Evolutionary conservation across 2,329 filamentous ascomycete species (phyloP), one percentile per base, ranked within the genome.

Genomic region (Alternaria sp.): DNA sequence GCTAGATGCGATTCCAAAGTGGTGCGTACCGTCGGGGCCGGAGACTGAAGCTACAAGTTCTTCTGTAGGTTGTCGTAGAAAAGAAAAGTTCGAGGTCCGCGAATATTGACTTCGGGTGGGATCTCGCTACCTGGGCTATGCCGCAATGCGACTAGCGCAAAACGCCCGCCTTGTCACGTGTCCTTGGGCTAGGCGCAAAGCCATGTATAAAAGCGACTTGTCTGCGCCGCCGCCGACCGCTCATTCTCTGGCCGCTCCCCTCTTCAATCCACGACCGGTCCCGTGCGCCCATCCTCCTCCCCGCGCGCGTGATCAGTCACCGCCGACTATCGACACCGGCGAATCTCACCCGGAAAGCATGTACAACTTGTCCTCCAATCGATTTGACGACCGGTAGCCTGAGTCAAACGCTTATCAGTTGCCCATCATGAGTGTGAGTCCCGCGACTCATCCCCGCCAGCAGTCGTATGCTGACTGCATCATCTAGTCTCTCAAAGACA

Each of bases 21-120:
- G 19, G 17, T 61, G 65, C 66, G 54, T 60, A 97, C 95, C 95
- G 93, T 83, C 92, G 90, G 56, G 56, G 56, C 91, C 94, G 95
- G 95, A 97, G 95, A 98, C 95, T 97, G 95, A 96, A 88, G 91
- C 93, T 93, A 96, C 93, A 88, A 93, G 93, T 97, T 91, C 92
- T 88, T 67, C 72, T 66, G 76, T 70, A 68, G 63, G 71, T 73
- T 75, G 69, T 66, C 69, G 69, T 70, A 57, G 58, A 67, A 40
- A 64, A 70, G 74, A 76, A 73, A 77, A 76, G 73, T 76, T 77
- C 70, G 69, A 69, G 61, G 59, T 64, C 57, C 67, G 68, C 69
- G 55, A 67, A 67, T 65, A 62, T 67, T 67, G 65, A 62, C 44
- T 54, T 58, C 30, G 55, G 62, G 62, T 67, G 65, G 59, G 62